These are phyloP conservation scores for Aspergillus carbonarius DNA, from an alignment of 2,329 filamentous ascomycete genomes.

Conservation along the genomic window DNA sequence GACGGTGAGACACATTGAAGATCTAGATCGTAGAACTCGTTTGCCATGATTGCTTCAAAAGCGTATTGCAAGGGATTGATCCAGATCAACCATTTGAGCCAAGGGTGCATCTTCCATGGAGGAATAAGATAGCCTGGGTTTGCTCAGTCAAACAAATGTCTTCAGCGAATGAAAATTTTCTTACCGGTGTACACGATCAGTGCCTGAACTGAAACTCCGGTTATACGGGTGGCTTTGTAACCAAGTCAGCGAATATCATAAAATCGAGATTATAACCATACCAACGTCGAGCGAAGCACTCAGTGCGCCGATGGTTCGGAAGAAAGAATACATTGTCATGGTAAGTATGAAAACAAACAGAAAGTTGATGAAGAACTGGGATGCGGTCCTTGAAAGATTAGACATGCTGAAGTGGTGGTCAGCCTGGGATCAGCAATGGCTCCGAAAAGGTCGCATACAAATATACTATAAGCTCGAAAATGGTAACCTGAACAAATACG, in stretches of 20 bases:
- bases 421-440: background rate
- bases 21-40: constrained; percentile 64
- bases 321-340: constrained; percentile 57
- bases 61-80: constrained; percentile 68
- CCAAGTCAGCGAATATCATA: background rate
- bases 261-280: constrained; percentile 20
- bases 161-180: background rate
- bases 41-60: constrained; percentile 67
- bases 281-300: constrained; percentile 51
- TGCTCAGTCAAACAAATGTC: background rate
- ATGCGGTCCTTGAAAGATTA: constrained; percentile 55
- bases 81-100: constrained; percentile 65
- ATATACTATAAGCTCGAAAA: constrained; percentile 63
- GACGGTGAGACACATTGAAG: constrained; percentile 57
- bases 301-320: constrained; percentile 51
- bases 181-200: constrained; percentile 58
- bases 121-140: constrained; percentile 59
- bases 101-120: constrained; percentile 61
- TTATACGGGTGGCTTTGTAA: constrained; percentile 47
- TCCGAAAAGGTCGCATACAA: constrained; percentile 39
- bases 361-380: constrained; percentile 62
- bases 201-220: constrained; percentile 50
- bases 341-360: constrained; percentile 56
- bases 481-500: constrained; percentile 56
- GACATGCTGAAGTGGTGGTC: constrained; percentile 46